These are phyloP conservation scores for Kalmusia sp. DNA, from an alignment of 2,329 filamentous ascomycete genomes.

Conservation along the genomic window DNA sequence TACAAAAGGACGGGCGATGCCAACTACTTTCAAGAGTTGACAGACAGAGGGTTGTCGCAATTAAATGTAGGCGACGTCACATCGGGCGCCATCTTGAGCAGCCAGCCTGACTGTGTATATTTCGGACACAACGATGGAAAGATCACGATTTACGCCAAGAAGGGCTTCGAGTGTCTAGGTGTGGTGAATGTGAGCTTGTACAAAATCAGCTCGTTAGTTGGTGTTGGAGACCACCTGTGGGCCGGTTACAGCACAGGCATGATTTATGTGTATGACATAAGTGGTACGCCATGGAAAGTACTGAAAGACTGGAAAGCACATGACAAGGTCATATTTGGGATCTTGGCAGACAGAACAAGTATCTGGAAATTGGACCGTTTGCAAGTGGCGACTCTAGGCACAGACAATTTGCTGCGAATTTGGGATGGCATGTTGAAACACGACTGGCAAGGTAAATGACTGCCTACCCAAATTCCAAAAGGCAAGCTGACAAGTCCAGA, in stretches of 20 bases:
- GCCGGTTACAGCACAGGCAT: conserved; percentile 93
- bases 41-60: conserved; percentile 73
- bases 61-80: conserved; percentile 85
- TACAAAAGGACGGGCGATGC: conserved; percentile 77
- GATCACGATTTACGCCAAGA: conserved; percentile 86
- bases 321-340: conserved; percentile 78
- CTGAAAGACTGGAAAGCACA: conserved; percentile 97
- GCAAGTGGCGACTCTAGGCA: conserved; percentile 86
- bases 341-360: conserved; percentile 80
- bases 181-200: conserved; percentile 88
- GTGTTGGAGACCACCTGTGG: conserved; percentile 85
- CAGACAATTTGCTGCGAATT: conserved; percentile 80
- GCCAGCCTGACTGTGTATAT: conserved; percentile 80
- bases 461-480: conserved; percentile 2
- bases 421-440: conserved; percentile 96
- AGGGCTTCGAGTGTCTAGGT: conserved; percentile 77
- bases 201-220: conserved; percentile 88
- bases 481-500: conserved; percentile 58
- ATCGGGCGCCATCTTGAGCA: conserved; percentile 77
- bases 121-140: conserved; percentile 95
- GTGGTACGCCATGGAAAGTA: conserved; percentile 81
- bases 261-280: conserved; percentile 90
- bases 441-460: conserved; percentile 77
- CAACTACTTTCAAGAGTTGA: conserved; percentile 75
- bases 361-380: conserved; percentile 84